Percentiles rank a stretch among this genome's conserved stretches.
These are phyloP conservation scores for Aureobasidium lini DNA, from an alignment of 2,329 filamentous ascomycete species.

Conservation along the genomic window DNA sequence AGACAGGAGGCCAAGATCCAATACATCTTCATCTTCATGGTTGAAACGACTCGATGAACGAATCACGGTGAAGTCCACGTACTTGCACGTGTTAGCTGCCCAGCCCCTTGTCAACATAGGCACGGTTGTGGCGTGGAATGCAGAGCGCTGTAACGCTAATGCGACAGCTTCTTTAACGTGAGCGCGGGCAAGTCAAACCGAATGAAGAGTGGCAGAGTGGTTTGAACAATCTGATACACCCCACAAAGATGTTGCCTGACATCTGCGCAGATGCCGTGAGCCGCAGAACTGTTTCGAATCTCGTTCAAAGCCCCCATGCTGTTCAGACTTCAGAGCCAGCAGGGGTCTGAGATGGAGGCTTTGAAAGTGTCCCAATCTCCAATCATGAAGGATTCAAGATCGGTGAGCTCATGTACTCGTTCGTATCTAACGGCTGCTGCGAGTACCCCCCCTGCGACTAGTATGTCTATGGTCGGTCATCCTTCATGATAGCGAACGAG, in stretches of 20 bases:
- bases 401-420: conserved; percentile 1
- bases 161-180: neutral
- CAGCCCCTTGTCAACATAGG: conserved; percentile 1
- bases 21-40: neutral
- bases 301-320: neutral
- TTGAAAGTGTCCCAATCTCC: neutral
- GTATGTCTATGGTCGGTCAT: neutral
- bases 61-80: neutral
- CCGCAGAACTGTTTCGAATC: conserved; percentile 1
- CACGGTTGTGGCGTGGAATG: conserved; percentile 3
- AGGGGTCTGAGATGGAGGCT: neutral
- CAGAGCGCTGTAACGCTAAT: conserved; percentile 11
- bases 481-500: neutral
- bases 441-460: neutral
- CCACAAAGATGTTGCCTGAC: neutral
- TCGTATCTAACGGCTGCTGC: conserved; percentile 1
- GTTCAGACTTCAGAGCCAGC: neutral
- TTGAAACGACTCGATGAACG: neutral
- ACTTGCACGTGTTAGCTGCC: conserved; percentile 1
- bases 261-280: neutral
- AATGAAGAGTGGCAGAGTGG: neutral
- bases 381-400: neutral
- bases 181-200: neutral
- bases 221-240: neutral
- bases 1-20: neutral